A percentile compares a stretch with the other conserved stretches of the same genome.
phyloP scores from a whole-genome alignment of 1,284 basidiomycete genomes.

The Anthracocystis walkeri region DNA sequence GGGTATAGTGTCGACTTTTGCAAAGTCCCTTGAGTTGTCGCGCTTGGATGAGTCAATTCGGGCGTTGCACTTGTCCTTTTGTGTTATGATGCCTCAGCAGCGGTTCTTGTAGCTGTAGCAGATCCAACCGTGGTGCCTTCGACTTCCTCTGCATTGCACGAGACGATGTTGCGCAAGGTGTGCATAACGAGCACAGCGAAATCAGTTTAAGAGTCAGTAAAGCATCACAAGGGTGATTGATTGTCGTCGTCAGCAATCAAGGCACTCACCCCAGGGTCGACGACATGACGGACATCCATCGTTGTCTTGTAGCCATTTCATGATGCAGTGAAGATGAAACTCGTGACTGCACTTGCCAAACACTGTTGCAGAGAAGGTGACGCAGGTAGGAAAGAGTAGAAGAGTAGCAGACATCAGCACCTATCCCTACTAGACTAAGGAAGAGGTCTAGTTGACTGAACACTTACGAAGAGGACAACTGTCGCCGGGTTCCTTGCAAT shows the following conservation, averaged over 20 bases:
- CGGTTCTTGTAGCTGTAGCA: background rate
- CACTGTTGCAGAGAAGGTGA: slow-evolving; percentile 39
- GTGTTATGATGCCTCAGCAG: slow-evolving; percentile 9
- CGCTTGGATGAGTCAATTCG: background rate
- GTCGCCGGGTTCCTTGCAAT: slow-evolving; percentile 66
- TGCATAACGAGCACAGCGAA: too few relatives aligned
- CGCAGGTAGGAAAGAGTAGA: background rate
- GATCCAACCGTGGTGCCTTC: slow-evolving; percentile 47
- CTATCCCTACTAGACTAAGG: background rate
- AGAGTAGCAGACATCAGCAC: background rate
- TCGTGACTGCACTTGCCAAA: slow-evolving; percentile 68
- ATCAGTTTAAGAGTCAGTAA: background rate
- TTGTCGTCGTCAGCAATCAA: too few relatives aligned
- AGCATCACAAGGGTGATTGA: too few relatives aligned
- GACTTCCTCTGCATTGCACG: slow-evolving; percentile 37
- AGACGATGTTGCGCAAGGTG: background rate
- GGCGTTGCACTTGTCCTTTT: background rate
- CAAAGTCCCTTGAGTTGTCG: too few relatives aligned
- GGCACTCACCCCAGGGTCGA: slow-evolving; percentile 53
- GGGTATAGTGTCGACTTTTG: background rate
- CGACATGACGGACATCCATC: slow-evolving; percentile 55
- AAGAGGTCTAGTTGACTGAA: background rate
- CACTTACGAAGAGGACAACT: slow-evolving; percentile 62
- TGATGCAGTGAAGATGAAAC: slow-evolving; percentile 69
- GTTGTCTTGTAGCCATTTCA: slow-evolving; percentile 66